Evolutionary conservation across 768 basidiomycete species (phyloP).

Genomic region (Kwoniella dendrophila): DNA sequence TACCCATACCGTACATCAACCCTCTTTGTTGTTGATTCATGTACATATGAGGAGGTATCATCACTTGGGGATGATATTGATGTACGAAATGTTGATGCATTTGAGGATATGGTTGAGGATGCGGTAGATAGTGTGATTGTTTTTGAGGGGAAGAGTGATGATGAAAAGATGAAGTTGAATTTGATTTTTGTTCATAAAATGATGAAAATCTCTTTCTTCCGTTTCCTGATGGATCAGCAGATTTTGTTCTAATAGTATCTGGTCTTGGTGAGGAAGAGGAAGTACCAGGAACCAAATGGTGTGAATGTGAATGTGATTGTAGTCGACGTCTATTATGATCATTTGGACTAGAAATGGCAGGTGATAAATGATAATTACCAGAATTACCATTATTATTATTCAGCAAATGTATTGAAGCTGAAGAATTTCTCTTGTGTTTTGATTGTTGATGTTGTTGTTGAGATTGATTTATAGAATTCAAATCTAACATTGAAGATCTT

Average conservation of each 20-base stretch:
- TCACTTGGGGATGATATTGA: conserved; percentile 12
- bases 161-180: conserved; percentile 7
- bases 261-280: too few species aligned
- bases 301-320: not conserved
- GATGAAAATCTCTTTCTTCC: conserved; percentile 21
- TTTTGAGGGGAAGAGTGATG: conserved; percentile 1
- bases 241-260: conserved; percentile 1
- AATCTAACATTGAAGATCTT: conserved; percentile 11
- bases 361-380: not conserved
- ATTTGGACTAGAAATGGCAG: not conserved
- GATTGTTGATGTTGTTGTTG: not conserved
- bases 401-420: conserved; percentile 3
- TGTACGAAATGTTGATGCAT: conserved; percentile 12
- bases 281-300: too few species aligned
- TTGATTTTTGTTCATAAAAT: conserved; percentile 32
- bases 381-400: not conserved
- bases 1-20: conserved; percentile 15
- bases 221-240: not conserved
- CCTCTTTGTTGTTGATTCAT: conserved; percentile 5
- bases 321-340: not conserved
- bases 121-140: conserved; percentile 5
- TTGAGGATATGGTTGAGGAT: conserved; percentile 16
- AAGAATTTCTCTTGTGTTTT: conserved; percentile 15
- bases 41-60: conserved; percentile 8
- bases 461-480: not conserved